A percentile compares a stretch with the other conserved stretches of the same genome.
These are phyloP conservation scores for Hydrangea macrophylla DNA, from an alignment of 148 eudicot genomes.

Conservation along the genomic window DNA sequence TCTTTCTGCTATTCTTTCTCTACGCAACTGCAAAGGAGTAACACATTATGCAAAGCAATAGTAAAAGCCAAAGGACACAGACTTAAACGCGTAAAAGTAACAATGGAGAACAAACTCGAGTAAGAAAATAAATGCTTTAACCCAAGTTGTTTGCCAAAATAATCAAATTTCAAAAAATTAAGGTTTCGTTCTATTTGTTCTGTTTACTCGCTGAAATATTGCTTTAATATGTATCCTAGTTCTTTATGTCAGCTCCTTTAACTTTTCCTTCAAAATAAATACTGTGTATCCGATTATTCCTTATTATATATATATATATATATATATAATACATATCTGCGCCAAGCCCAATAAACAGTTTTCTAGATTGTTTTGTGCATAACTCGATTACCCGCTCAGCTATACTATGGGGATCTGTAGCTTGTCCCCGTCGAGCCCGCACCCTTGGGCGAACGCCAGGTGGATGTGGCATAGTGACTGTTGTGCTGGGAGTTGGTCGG, in stretches of 20 bases:
- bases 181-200: neutral
- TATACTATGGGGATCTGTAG: conserved; percentile 64
- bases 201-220: no score
- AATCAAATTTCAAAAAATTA: neutral
- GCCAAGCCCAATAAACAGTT: no score
- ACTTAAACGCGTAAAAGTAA: neutral
- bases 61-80: neutral
- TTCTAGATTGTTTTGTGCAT: no score
- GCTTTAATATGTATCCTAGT: no score
- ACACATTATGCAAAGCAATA: conserved; percentile 5
- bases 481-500: conserved; percentile 33
- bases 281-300: neutral
- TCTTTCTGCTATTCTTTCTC: conserved; percentile 61
- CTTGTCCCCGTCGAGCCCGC: conserved; percentile 57
- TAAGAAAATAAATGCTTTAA: conserved; percentile 4
- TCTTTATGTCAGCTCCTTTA: no score
- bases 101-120: neutral
- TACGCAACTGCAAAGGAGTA: conserved; percentile 37
- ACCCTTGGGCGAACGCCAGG: conserved; percentile 53
- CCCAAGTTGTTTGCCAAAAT: no score
- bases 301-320: no score
- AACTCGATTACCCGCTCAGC: conserved; percentile 47
- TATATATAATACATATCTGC: no score
- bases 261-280: neutral
- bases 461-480: conserved; percentile 42